phyloP scores from a whole-genome alignment of 2,329 filamentous ascomycete genomes.

The Septoria linicola region DNA sequence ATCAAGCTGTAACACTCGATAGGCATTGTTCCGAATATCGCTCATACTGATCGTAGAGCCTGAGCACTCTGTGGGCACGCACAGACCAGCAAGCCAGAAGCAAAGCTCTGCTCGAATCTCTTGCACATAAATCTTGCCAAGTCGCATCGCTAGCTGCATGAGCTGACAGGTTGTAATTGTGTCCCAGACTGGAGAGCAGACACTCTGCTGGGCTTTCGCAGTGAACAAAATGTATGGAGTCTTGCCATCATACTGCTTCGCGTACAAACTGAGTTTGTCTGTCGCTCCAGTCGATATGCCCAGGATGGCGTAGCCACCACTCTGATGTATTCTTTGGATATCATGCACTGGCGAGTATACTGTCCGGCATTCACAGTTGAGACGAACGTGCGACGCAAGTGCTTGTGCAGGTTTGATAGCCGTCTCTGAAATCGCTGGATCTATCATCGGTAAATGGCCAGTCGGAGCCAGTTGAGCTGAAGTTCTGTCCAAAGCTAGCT shows the following conservation, averaged over 20 bases:
- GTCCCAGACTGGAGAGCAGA: constrained; percentile 13
- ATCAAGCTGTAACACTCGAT: no score
- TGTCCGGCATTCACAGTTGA: constrained; percentile 21
- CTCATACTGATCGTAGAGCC: no score
- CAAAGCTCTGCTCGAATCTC: constrained; percentile 20
- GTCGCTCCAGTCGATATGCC: constrained; percentile 18
- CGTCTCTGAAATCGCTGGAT: no score
- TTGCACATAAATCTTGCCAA: constrained; percentile 22
- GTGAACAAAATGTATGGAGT: constrained; percentile 15
- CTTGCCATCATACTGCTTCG: constrained; percentile 11
- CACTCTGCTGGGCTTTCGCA: neutral
- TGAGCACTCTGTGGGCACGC: constrained; percentile 12
- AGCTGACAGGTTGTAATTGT: constrained; percentile 22
- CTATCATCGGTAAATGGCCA: no score
- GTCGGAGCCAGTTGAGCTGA: no score
- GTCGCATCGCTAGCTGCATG: constrained; percentile 17
- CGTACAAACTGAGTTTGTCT: constrained; percentile 17
- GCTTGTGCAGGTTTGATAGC: neutral
- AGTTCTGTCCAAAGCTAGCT: no score
- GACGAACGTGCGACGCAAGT: constrained; percentile 17
- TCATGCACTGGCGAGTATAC: constrained; percentile 9
- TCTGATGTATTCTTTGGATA: constrained; percentile 9
- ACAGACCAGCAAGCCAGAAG: constrained; percentile 19
- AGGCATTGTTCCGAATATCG: no score
- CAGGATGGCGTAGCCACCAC: constrained; percentile 11